Evolutionary conservation across 1,284 basidiomycete species (phyloP).

Genomic region (Rugosomyces carneus): DNA sequence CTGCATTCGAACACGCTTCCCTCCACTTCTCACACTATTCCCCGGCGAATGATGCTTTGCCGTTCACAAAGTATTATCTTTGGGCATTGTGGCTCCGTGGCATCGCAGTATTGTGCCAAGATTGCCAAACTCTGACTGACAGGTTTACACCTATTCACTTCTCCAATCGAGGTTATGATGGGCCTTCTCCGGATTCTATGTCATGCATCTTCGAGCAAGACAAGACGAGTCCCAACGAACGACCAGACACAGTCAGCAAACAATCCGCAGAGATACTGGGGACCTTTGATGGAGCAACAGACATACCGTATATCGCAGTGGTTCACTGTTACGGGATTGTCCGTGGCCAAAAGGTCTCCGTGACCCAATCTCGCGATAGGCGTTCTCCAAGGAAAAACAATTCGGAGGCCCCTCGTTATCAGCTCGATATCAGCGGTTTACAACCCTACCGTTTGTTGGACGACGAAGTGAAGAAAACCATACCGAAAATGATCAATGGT

Average conservation of each 20-base stretch:
- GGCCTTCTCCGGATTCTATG: background rate
- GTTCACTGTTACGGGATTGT: background rate
- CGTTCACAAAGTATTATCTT: background rate
- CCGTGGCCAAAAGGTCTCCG: background rate
- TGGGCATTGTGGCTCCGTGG: background rate
- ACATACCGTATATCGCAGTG: background rate
- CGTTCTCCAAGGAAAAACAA: background rate
- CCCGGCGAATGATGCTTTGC: too few species aligned
- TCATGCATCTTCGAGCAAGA: background rate
- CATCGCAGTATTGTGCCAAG: background rate
- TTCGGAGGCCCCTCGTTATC: background rate
- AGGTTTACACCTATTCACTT: background rate
- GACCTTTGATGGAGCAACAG: background rate
- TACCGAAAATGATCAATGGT: background rate
- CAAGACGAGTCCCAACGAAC: background rate
- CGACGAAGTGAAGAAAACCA: background rate
- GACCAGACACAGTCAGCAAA: background rate
- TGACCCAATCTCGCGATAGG: background rate
- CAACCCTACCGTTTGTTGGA: background rate
- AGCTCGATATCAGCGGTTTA: background rate
- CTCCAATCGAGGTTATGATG: background rate
- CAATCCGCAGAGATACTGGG: background rate
- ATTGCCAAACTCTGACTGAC: background rate
- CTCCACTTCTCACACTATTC: background rate
- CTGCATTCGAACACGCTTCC: background rate